Evolutionary conservation across 345 rosid genomes (phyloP).

Genomic region (Rubroshorea leprosula): DNA sequence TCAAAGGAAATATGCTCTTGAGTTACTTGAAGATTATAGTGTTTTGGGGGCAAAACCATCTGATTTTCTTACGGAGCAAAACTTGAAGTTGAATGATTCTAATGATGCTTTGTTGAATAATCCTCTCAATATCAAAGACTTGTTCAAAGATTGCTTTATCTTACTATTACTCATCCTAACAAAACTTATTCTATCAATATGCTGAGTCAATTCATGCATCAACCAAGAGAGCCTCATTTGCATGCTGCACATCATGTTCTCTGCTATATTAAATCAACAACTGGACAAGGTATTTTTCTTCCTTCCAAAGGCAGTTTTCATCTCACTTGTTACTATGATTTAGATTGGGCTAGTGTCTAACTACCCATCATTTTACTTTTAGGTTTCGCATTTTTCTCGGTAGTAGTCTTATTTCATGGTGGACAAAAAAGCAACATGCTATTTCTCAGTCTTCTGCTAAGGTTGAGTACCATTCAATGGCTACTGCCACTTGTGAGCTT

Average conservation of each 20-base stretch:
- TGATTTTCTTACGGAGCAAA: not conserved
- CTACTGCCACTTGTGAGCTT: not conserved
- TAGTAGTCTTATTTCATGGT: not conserved
- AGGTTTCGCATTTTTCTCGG: too few relatives aligned
- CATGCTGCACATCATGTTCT: not conserved
- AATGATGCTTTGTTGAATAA: not conserved
- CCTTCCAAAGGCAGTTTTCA: not conserved
- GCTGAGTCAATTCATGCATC: not conserved
- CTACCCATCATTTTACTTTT: too few relatives aligned
- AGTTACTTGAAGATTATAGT: not conserved
- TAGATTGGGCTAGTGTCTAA: not conserved
- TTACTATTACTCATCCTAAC: not conserved
- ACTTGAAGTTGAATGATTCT: too few relatives aligned
- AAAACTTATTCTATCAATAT: too few relatives aligned
- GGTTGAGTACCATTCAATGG: not conserved
- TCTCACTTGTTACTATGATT: not conserved
- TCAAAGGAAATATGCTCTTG: slow-evolving; percentile 6
- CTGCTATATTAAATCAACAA: too few relatives aligned
- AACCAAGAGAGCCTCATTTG: not conserved
- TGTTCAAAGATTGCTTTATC: not conserved
- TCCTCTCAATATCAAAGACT: not conserved
- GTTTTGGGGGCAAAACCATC: not conserved
- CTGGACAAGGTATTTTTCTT: not conserved
- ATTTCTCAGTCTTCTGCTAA: not conserved
- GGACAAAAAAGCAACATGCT: not conserved